A percentile compares a stretch with the other conserved stretches of the same genome.
phyloP scores from a whole-genome alignment of 345 rosid genomes.

The Pelargonium nanum region DNA sequence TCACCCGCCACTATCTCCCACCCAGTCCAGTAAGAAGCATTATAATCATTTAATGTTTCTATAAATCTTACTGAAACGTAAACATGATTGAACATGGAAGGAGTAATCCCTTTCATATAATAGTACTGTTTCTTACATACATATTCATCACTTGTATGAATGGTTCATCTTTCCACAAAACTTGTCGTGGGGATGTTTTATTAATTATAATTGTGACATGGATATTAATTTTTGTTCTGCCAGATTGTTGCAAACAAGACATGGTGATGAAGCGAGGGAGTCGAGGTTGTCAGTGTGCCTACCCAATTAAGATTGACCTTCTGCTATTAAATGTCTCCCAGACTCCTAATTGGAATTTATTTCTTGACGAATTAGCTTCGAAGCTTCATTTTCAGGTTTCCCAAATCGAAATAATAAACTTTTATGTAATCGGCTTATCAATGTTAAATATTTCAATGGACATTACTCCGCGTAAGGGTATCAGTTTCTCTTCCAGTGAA shows the following conservation, averaged over 20 bases:
- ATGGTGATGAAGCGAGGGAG: conserved; percentile 66
- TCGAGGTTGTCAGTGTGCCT: conserved; percentile 76
- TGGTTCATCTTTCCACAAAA: not conserved
- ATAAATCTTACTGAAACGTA: not conserved
- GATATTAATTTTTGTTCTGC: conserved; percentile 15
- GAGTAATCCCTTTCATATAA: no score
- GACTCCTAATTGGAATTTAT: conserved; percentile 56
- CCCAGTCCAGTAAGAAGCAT: conserved; percentile 43
- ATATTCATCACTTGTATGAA: not conserved
- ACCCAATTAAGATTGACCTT: conserved; percentile 96
- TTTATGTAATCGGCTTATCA: conserved; percentile 60
- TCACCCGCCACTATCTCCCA: conserved; percentile 81
- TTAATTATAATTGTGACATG: conserved; percentile 1
- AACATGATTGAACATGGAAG: not conserved
- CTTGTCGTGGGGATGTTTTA: not conserved
- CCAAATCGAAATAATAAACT: conserved; percentile 81
- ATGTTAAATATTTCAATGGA: conserved; percentile 91
- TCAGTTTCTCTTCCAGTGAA: conserved; percentile 64
- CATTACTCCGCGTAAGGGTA: conserved; percentile 72
- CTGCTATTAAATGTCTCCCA: conserved; percentile 80
- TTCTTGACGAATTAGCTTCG: conserved; percentile 58
- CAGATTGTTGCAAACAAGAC: conserved; percentile 81
- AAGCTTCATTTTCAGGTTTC: conserved; percentile 66
- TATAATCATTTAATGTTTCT: conserved; percentile 3
- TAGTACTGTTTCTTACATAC: not conserved